Evolutionary conservation across 768 basidiomycete genomes (phyloP), one percentile per base, ranked within the genome.

Genomic region (Boletales sp.): DNA sequence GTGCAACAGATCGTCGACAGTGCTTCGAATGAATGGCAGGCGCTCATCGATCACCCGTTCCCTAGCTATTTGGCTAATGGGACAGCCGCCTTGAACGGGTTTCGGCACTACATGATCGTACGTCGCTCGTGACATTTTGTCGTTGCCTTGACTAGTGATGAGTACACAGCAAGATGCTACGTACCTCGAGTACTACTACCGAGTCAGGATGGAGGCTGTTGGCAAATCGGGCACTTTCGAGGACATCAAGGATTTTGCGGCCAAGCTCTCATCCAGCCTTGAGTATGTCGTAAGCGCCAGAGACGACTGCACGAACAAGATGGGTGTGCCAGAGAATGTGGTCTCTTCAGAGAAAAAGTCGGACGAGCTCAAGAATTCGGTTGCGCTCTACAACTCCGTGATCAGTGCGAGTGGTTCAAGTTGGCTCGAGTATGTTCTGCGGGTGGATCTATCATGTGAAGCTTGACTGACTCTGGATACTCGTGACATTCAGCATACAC

Each of bases 81-180:
- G 5, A 33, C 30, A 10, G 46, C 46, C 12, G 31, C 30, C 7
- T n/a, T 48, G 18, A 48, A 48, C 4, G 46, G 38, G 9, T 48
- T 48, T 21, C 38, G 46, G n/a, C 46, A 40, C 15, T 48, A 48
- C 17, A 32, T 33, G 37, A 33, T 48, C 32, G 38, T 40, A 48
- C 32, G 43, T 44, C 13, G 30, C 8, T 8, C 18, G 13, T 34
- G 6, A 44, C 15, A 5, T 8, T 31, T 8, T 19, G 18, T 19
- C 9, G 17, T 33, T 19, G 15, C 18, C 18, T 21, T 4, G 3
- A 8, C 18, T 21, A 33, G 3, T 21, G 11, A 31, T 3, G 9
- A 2, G 6, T 34, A 11, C 15, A 19, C 31, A 48, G 46, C 46
- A 48, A 40, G 31, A 48, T 25, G 19, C 38, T 8, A 8, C 31